Percentiles rank a stretch among this genome's conserved stretches.
phyloP scores from a whole-genome alignment of 257 asterid genomes.

The Hygrophila difformis region DNA sequence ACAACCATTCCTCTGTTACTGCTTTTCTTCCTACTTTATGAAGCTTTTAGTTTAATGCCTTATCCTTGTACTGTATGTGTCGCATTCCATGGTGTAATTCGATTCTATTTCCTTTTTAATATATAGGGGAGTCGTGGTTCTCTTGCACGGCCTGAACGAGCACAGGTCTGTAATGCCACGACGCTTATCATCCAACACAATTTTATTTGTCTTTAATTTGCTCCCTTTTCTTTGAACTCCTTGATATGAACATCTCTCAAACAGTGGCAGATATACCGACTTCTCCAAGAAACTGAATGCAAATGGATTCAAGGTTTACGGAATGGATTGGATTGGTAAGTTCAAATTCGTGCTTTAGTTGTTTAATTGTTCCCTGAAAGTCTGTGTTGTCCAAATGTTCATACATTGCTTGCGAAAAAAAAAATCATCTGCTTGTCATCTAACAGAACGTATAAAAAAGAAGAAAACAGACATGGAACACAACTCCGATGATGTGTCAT shows the following conservation, averaged over 20 bases:
- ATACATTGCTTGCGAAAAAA: background rate
- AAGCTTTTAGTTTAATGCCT: background rate
- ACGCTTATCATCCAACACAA: background rate
- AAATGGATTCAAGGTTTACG: slow-evolving; percentile 74
- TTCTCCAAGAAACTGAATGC: slow-evolving; percentile 76
- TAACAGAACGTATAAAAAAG: background rate
- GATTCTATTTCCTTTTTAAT: slow-evolving; percentile 5
- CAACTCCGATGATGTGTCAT: background rate
- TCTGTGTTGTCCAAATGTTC: background rate
- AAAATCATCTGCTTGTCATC: background rate
- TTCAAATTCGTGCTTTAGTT: slow-evolving; percentile 1
- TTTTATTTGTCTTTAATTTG: background rate
- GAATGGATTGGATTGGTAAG: slow-evolving; percentile 94
- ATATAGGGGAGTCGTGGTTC: slow-evolving; percentile 67
- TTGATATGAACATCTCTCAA: slow-evolving; percentile 1
- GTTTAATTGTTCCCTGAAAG: background rate
- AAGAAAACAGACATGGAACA: background rate
- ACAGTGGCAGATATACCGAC: slow-evolving; percentile 72
- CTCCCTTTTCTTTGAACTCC: background rate
- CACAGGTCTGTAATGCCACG: slow-evolving; percentile 47
- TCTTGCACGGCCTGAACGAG: slow-evolving; percentile 80
- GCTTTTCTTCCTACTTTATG: background rate
- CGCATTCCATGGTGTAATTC: background rate
- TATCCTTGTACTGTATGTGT: too few relatives aligned
- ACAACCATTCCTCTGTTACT: background rate